These are phyloP conservation scores for Colletotrichum incanum DNA, from an alignment of 2,329 filamentous ascomycete genomes.

Conservation along the genomic window DNA sequence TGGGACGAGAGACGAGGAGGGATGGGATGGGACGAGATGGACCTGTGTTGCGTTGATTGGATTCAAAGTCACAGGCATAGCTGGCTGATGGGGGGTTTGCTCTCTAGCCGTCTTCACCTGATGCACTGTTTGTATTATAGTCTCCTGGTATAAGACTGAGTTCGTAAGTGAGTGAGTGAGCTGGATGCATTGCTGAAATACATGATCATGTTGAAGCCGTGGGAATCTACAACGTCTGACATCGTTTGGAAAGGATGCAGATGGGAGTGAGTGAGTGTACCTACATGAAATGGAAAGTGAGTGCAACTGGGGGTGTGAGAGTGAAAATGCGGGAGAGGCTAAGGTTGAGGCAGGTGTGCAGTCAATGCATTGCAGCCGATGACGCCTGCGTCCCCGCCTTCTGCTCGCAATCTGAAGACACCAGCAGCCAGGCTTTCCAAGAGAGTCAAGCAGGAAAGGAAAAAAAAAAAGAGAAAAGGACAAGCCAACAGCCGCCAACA, in stretches of 20 bases:
- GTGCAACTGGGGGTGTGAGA: constrained; percentile 3
- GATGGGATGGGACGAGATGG: constrained; percentile 38
- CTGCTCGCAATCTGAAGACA: constrained; percentile 1
- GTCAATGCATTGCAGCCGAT: constrained; percentile 39
- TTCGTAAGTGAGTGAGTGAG: not conserved
- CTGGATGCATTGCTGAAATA: not conserved
- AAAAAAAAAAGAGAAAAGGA: not conserved
- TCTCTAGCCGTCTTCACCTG: not conserved
- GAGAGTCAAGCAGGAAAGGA: not conserved
- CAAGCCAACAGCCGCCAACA: not conserved
- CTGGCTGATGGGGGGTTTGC: not conserved
- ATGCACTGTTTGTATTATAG: not conserved
- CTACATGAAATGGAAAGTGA: constrained; percentile 3
- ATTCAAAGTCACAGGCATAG: not conserved
- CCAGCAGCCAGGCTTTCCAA: not conserved
- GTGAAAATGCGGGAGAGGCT: not conserved
- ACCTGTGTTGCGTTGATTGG: constrained; percentile 26
- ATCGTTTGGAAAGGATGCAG: not conserved
- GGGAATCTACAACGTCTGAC: not conserved
- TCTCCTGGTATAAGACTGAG: not conserved
- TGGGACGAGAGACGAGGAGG: constrained; percentile 5
- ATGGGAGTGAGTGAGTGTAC: not conserved
- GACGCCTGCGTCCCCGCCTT: constrained; percentile 25
- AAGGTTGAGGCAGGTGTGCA: not conserved
- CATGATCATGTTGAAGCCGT: not conserved